Evolutionary conservation across 148 eudicot genomes (phyloP).

Genomic region (Hydrangea macrophylla): DNA sequence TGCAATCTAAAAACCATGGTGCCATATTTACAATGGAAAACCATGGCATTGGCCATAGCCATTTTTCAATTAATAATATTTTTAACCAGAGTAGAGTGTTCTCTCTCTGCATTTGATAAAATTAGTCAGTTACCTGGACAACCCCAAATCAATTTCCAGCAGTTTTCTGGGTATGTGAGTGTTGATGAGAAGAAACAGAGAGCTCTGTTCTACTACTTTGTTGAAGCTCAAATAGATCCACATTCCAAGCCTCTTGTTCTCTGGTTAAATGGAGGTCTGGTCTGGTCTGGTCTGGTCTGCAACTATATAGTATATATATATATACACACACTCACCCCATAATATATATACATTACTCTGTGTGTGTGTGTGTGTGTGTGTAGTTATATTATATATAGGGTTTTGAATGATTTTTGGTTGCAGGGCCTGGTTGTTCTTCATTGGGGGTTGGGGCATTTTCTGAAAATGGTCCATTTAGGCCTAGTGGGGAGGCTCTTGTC

Average conservation of each 20-base stretch:
- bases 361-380: neutral
- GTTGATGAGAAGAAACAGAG: slow-evolving; percentile 24
- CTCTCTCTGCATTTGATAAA: slow-evolving; percentile 13
- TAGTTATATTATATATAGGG: neutral
- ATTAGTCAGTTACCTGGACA: slow-evolving; percentile 22
- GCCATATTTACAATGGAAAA: slow-evolving; percentile 20
- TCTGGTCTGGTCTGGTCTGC: neutral
- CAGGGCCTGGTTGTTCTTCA: slow-evolving; percentile 34
- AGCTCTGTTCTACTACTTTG: slow-evolving; percentile 28
- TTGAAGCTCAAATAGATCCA: slow-evolving; percentile 25
- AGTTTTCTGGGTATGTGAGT: slow-evolving; percentile 25
- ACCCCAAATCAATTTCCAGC: slow-evolving; percentile 22
- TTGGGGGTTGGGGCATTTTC: slow-evolving; percentile 31
- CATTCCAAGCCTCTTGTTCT: slow-evolving; percentile 30
- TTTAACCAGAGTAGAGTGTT: slow-evolving; percentile 1
- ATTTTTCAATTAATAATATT: neutral
- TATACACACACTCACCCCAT: neutral
- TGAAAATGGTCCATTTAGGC: slow-evolving; percentile 29
- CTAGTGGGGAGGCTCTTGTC: slow-evolving; percentile 22
- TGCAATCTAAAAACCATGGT: slow-evolving; percentile 10
- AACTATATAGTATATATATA: too few relatives aligned
- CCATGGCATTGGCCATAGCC: slow-evolving; percentile 11
- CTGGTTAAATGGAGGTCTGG: slow-evolving; percentile 29
- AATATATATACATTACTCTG: neutral
- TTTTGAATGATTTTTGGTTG: neutral